Conservation (phyloP, 2,329 filamentous ascomycete species). For the Colletotrichum euphorbiae region DNA sequence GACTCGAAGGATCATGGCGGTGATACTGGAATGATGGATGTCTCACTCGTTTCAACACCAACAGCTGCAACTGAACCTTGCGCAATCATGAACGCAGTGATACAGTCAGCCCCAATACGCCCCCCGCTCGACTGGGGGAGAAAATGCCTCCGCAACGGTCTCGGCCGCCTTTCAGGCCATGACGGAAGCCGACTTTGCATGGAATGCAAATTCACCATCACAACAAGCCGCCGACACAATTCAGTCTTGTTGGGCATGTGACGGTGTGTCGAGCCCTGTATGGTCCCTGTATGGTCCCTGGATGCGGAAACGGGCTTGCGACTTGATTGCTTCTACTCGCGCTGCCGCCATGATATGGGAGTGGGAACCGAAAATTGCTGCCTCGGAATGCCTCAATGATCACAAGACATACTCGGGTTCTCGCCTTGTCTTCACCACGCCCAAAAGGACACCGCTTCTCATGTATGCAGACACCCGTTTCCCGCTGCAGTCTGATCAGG, state of each 20-base stretch:
- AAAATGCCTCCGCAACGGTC: neutral
- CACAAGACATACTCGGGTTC: neutral
- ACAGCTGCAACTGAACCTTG: neutral
- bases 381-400: neutral
- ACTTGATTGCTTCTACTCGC: neutral
- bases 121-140: neutral
- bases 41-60: conserved; percentile 8
- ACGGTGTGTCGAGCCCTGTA: neutral
- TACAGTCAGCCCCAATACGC: conserved; percentile 1
- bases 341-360: neutral
- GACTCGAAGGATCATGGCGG: neutral
- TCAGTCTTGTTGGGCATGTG: conserved; percentile 6
- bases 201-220: neutral
- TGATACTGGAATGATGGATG: neutral
- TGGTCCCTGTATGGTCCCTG: neutral
- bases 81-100: conserved; percentile 2
- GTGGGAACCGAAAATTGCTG: neutral
- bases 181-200: neutral
- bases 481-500: neutral
- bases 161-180: conserved; percentile 1
- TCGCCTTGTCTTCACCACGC: neutral
- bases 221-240: neutral
- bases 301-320: neutral
- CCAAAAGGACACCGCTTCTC: conserved; percentile 12
- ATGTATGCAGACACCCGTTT: neutral